Conservation (phyloP, 371 early-diverging fungal species). For the Circinella minor region DNA sequence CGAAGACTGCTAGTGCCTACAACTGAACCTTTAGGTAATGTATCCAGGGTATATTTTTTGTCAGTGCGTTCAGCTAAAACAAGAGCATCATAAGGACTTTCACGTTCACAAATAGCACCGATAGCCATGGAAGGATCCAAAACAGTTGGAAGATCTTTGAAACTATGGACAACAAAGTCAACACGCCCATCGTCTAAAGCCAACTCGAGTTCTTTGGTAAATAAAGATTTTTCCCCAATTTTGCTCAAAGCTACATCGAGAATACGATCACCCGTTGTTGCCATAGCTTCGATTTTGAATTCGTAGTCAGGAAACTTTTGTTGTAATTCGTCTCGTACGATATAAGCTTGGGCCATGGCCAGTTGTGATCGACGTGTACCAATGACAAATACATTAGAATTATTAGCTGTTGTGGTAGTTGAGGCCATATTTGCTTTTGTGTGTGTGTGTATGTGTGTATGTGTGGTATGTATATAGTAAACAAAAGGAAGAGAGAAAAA, state of each 20-base stretch:
- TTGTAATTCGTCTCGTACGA: conserved; percentile 69
- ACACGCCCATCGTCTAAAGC: conserved; percentile 75
- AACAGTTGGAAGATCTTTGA: conserved; percentile 95
- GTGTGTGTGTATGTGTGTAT: too few species aligned
- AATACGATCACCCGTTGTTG: conserved; percentile 88
- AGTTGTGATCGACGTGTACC: conserved; percentile 92
- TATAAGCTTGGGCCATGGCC: conserved; percentile 87
- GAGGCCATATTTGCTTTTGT: not conserved
- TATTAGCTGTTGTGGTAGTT: conserved; percentile 1
- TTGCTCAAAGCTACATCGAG: conserved; percentile 86
- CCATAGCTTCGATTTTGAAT: conserved; percentile 76
- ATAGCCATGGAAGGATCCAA: conserved; percentile 84
- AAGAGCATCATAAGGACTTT: conserved; percentile 91
- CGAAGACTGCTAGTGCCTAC: conserved; percentile 94
- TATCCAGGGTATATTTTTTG: conserved; percentile 48
- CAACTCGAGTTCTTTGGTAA: conserved; percentile 93
- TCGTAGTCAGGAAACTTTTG: conserved; percentile 41
- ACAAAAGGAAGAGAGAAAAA: not conserved
- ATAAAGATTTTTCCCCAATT: conserved; percentile 92
- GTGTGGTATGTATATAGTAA: not conserved
- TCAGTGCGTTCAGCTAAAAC: conserved; percentile 53
- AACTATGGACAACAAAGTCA: conserved; percentile 91
- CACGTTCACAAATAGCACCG: conserved; percentile 85
- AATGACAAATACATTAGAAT: conserved; percentile 26
- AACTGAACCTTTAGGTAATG: conserved; percentile 79